Evolutionary conservation across 257 asterid genomes (phyloP).

Genomic region (Scutellaria baicalensis): DNA sequence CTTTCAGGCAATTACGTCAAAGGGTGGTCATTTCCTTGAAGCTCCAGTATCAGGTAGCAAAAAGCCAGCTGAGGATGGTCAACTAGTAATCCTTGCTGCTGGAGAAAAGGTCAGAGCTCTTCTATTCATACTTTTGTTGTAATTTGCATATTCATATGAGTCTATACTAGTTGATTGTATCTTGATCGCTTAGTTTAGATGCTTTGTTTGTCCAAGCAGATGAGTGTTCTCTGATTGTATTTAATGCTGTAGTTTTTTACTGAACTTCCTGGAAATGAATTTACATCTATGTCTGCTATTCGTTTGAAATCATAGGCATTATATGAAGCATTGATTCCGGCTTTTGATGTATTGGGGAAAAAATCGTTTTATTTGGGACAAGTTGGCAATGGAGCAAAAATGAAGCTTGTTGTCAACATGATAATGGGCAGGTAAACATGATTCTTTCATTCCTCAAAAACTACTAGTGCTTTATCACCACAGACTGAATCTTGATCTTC

Average conservation of each 20-base stretch:
- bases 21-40: slow-evolving; percentile 81
- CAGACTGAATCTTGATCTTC: neutral
- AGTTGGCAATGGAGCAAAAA: slow-evolving; percentile 94
- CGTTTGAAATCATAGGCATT: slow-evolving; percentile 43
- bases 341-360: slow-evolving; percentile 84
- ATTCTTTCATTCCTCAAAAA: neutral
- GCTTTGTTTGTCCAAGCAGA: neutral
- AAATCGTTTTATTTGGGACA: slow-evolving; percentile 79
- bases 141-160: neutral
- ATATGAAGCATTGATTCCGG: slow-evolving; percentile 65
- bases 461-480: neutral
- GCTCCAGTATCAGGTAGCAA: slow-evolving; percentile 99
- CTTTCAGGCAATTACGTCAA: slow-evolving; percentile 69
- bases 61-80: slow-evolving; percentile 99
- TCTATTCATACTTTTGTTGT: neutral
- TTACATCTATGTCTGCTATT: neutral
- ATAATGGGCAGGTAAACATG: slow-evolving; percentile 85
- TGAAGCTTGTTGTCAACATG: slow-evolving; percentile 99
- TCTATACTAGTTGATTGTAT: neutral
- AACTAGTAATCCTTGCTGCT: slow-evolving; percentile 90
- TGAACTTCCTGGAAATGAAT: neutral
- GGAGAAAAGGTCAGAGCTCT: slow-evolving; percentile 65
- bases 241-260: neutral
- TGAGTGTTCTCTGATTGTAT: neutral
- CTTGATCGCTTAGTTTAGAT: neutral